Evolutionary conservation across 768 basidiomycete species (phyloP).

Genomic region (Naganishia vaughanmartiniae): DNA sequence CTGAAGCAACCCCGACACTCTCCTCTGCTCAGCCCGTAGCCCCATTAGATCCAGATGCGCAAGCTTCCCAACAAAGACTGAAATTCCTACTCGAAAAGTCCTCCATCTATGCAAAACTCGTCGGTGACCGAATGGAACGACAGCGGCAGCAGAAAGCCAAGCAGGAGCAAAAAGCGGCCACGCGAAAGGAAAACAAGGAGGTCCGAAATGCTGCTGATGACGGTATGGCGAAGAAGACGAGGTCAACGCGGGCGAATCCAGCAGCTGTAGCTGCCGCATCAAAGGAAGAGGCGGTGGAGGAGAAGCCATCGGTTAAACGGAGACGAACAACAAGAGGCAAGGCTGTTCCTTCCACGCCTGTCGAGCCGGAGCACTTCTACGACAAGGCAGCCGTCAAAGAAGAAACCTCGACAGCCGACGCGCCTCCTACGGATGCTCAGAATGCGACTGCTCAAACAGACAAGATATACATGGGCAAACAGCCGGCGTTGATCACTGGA

Average conservation of each 20-base stretch:
- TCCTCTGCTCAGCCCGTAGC: background rate
- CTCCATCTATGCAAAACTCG: constrained; percentile 67
- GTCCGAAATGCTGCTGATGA: constrained; percentile 18
- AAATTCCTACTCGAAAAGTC: constrained; percentile 72
- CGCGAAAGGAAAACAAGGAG: constrained; percentile 35
- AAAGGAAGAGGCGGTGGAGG: background rate
- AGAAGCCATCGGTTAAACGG: constrained; percentile 16
- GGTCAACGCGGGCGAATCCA: constrained; percentile 21
- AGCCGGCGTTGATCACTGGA: constrained; percentile 78
- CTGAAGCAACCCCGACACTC: background rate
- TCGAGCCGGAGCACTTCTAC: constrained; percentile 39
- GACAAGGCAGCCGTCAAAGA: background rate
- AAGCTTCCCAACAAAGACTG: constrained; percentile 52
- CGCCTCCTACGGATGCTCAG: constrained; percentile 9
- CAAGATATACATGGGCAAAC: constrained; percentile 52
- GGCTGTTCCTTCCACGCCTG: background rate
- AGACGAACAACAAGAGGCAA: constrained; percentile 14
- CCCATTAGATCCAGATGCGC: constrained; percentile 2
- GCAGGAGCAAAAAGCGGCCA: constrained; percentile 28
- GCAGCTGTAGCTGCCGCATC: constrained; percentile 24
- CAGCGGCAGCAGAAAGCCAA: constrained; percentile 42
- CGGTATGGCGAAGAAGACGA: constrained; percentile 22
- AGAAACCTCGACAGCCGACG: background rate
- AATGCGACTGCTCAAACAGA: constrained; percentile 42
- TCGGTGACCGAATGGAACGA: constrained; percentile 71